Conservation (phyloP, 2,329 filamentous ascomycete species). For the Helotiales sp. region DNA sequence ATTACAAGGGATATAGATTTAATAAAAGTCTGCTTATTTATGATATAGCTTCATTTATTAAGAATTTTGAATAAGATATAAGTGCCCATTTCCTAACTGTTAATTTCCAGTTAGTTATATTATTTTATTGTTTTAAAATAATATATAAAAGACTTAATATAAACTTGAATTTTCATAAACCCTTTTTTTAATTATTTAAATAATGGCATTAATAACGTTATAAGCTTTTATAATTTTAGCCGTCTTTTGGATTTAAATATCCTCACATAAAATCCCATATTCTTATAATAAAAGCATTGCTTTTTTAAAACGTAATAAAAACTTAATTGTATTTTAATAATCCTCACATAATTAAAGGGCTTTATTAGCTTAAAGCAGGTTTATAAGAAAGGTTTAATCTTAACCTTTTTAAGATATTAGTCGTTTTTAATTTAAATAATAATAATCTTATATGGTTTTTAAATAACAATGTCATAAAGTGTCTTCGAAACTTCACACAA, state of each 20-base stretch:
- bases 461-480: background rate
- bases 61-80: too few relatives aligned
- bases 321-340: background rate
- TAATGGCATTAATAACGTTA: background rate
- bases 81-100: background rate
- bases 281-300: background rate
- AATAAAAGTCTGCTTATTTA: background rate
- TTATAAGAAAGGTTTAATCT: background rate
- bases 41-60: too few relatives aligned
- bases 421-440: background rate
- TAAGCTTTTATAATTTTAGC: background rate
- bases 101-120: background rate
- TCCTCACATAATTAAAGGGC: background rate
- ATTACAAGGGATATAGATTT: background rate
- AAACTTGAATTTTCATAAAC: background rate
- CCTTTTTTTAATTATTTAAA: background rate
- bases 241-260: background rate
- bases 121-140: too few relatives aligned
- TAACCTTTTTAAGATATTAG: background rate
- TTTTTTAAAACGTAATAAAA: background rate
- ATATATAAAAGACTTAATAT: background rate
- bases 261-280: too few relatives aligned
- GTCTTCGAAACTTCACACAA: background rate
- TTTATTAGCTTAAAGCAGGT: background rate
- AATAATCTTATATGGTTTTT: background rate